These are phyloP conservation scores for Aspergillus uvarum DNA, from an alignment of 2,329 filamentous ascomycete species.

Conservation along the genomic window DNA sequence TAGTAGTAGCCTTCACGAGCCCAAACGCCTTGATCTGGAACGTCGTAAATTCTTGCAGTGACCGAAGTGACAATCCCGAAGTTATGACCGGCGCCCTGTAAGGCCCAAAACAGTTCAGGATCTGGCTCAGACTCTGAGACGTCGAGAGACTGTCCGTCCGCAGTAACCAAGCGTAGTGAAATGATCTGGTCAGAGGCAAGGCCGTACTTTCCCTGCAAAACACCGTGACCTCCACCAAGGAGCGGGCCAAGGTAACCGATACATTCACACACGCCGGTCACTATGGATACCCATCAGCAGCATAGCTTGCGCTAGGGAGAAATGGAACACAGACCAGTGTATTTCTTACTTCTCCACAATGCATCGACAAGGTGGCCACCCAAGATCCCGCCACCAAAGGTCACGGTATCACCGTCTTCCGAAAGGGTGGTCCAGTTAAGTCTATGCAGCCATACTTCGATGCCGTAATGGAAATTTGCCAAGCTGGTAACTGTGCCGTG, in stretches of 20 bases:
- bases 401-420: slow-evolving; percentile 47
- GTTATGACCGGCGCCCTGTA: slow-evolving; percentile 57
- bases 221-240: slow-evolving; percentile 59
- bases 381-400: slow-evolving; percentile 49
- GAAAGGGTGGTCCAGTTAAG: slow-evolving; percentile 33
- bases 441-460: slow-evolving; percentile 27
- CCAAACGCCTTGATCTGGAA: slow-evolving; percentile 14
- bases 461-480: slow-evolving; percentile 12
- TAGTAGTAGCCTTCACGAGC: slow-evolving; percentile 9
- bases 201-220: slow-evolving; percentile 55
- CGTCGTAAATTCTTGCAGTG: slow-evolving; percentile 48
- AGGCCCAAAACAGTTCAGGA: slow-evolving; percentile 54
- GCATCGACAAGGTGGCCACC: slow-evolving; percentile 48
- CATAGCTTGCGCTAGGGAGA: not conserved
- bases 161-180: slow-evolving; percentile 53
- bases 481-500: slow-evolving; percentile 13
- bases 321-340: slow-evolving; percentile 35
- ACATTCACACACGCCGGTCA: slow-evolving; percentile 56
- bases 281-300: not conserved
- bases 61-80: slow-evolving; percentile 55
- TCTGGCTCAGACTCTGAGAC: slow-evolving; percentile 2
- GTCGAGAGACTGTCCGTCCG: slow-evolving; percentile 40
- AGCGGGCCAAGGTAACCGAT: slow-evolving; percentile 49
- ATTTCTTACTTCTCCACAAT: slow-evolving; percentile 53
- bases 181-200: slow-evolving; percentile 56